Evolutionary conservation across 345 rosid genomes (phyloP), one percentile per base, ranked within the genome.

Genomic region (Populus davidiana): DNA sequence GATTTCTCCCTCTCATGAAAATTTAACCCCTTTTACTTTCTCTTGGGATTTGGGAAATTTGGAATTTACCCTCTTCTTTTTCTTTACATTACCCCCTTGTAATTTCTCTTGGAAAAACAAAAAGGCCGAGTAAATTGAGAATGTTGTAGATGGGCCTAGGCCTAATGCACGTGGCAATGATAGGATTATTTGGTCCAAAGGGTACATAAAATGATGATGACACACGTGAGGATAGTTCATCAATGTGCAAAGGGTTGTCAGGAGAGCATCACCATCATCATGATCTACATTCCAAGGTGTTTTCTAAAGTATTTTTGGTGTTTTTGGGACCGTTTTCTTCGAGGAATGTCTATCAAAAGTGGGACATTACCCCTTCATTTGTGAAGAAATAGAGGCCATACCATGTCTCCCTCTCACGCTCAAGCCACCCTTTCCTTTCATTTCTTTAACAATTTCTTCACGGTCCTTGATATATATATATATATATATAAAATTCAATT

Each of bases 191-290:
- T 64, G 90, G 96, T 90, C 88, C 85, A 77, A 78, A 74, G 75
- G 81, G 86, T 71, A 81, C 76, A 59, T 71, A 85, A 71, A 78
- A 87, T 81, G 80, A 87, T 87, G 86, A 85, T 83, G 86, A 73
- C 83, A 83, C 92, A 90, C 96, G 96, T 88, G 93, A 86, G 68
- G 83, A 82, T 63, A n/a, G 69, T 79, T 71, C 73, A 75, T 83
- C 79, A 33, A 54, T 72, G 73, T 67, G 74, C 52, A 36, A 71
- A 29, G 8, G 41, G 36, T 9, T 56, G 66, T 47, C 54, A 44
- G 36, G 36, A 25, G 72, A 44, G 54, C 54, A n/a, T 10, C 49
- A 7, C 20, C 12, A 2, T 43, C 36, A 33, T 33, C 5, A 12
- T 36, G 8, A 13, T 31, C n/a, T 50, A 5, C 18, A 52, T 7